phyloP scores from a whole-genome alignment of 441 rosid genomes.

The Croton laevigatus region DNA sequence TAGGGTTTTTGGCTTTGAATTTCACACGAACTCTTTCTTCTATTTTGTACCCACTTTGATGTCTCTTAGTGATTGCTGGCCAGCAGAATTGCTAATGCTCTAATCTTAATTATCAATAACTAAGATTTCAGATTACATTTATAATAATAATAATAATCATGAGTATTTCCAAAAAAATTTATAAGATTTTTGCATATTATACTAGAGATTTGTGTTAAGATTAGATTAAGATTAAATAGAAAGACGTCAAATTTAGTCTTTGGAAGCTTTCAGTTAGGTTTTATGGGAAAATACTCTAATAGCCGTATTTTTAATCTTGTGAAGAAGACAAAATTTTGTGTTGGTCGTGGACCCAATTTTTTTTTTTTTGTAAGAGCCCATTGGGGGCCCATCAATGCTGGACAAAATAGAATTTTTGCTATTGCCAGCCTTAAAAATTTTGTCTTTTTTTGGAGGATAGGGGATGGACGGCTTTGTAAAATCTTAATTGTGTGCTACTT shows the following conservation, averaged over 20 bases:
- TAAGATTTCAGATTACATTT: constrained; percentile 25
- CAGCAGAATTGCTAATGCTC: background rate
- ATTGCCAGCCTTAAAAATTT: constrained; percentile 25
- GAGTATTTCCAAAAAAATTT: background rate
- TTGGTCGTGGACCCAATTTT: constrained; percentile 17
- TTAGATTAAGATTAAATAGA: background rate
- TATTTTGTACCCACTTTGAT: constrained; percentile 13
- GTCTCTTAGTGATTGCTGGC: constrained; percentile 22
- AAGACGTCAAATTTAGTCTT: constrained; percentile 15
- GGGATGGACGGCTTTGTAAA: constrained; percentile 14
- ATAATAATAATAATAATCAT: too few relatives aligned
- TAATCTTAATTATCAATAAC: background rate
- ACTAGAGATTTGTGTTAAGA: background rate
- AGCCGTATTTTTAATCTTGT: too few relatives aligned
- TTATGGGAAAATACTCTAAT: background rate
- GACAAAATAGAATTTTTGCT: constrained; percentile 4
- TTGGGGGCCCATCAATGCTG: constrained; percentile 24
- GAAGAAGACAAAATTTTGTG: constrained; percentile 13
- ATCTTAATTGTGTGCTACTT: constrained; percentile 18
- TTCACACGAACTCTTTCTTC: background rate
- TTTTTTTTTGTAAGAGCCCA: constrained; percentile 14
- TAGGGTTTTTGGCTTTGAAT: constrained; percentile 21
- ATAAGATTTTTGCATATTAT: background rate
- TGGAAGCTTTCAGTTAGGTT: constrained; percentile 13
- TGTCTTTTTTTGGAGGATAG: background rate